phyloP scores from a whole-genome alignment of 192 early-diverging fungal species.

The Podila minutissima region DNA sequence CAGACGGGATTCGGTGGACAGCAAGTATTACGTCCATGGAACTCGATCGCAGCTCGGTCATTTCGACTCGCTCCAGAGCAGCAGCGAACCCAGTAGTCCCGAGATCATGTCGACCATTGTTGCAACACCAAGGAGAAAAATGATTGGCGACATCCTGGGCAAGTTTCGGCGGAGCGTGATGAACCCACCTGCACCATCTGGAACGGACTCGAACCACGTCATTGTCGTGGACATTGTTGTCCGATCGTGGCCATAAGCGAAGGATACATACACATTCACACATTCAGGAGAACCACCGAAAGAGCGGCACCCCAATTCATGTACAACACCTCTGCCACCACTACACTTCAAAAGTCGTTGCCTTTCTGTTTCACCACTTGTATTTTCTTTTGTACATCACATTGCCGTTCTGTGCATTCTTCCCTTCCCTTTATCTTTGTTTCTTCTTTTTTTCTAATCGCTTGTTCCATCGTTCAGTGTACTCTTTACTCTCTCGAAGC shows the following conservation, averaged over 20 bases:
- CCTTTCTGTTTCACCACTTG: too few species aligned
- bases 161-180: constrained; percentile 18
- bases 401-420: too few species aligned
- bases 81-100: constrained; percentile 18
- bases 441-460: neutral
- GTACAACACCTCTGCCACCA: neutral
- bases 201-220: neutral
- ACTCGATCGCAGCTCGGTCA: constrained; percentile 2
- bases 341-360: too few species aligned
- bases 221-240: neutral
- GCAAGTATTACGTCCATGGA: constrained; percentile 6
- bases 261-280: neutral
- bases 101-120: constrained; percentile 16
- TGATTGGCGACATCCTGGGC: constrained; percentile 31
- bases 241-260: neutral
- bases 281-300: neutral
- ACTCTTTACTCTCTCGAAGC: neutral
- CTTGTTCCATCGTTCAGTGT: neutral
- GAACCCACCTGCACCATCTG: constrained; percentile 1
- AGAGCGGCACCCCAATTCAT: neutral
- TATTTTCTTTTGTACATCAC: too few species aligned
- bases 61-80: constrained; percentile 13
- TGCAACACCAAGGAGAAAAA: neutral
- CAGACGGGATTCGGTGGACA: constrained; percentile 26
- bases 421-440: neutral